A percentile compares a stretch with the other conserved stretches of the same genome.
These are phyloP conservation scores for Trypanosoma conorhini DNA, from an alignment of 208 protist species.

Conservation along the genomic window DNA sequence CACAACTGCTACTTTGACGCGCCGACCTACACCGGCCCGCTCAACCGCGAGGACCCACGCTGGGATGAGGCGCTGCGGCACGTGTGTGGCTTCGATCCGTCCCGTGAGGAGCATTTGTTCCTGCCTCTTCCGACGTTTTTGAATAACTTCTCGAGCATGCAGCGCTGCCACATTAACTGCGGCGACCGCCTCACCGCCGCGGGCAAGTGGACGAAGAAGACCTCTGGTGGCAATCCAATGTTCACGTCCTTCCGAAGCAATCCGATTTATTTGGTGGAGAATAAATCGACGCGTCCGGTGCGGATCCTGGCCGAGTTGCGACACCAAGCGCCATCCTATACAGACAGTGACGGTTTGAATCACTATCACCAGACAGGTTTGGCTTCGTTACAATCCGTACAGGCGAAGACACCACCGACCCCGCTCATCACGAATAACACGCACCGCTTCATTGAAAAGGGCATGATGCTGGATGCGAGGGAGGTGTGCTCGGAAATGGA, in stretches of 20 bases:
- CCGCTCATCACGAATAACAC: constrained; percentile 85
- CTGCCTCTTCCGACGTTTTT: constrained; percentile 74
- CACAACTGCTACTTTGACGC: constrained; percentile 79
- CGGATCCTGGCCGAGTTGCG: constrained; percentile 76
- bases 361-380: constrained; percentile 87
- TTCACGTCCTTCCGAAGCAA: constrained; percentile 88
- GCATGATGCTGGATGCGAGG: constrained; percentile 86
- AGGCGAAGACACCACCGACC: constrained; percentile 43
- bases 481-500: constrained; percentile 82
- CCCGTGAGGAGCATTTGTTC: constrained; percentile 53
- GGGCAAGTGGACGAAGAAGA: constrained; percentile 63
- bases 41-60: constrained; percentile 38
- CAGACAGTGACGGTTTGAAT: constrained; percentile 66
- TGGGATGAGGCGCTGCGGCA: constrained; percentile 53
- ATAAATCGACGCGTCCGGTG: constrained; percentile 66
- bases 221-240: constrained; percentile 74
- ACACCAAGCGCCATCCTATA: constrained; percentile 61
- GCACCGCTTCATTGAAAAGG: constrained; percentile 78
- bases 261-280: constrained; percentile 86
- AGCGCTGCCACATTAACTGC: constrained; percentile 88
- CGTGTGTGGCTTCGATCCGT: constrained; percentile 44
- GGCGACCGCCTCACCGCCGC: constrained; percentile 70
- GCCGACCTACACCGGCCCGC: constrained; percentile 53
- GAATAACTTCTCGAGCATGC: constrained; percentile 79
- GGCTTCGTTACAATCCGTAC: constrained; percentile 65